phyloP scores from a whole-genome alignment of 2,329 filamentous ascomycete genomes.

The Dendrostoma leiphaemia region DNA sequence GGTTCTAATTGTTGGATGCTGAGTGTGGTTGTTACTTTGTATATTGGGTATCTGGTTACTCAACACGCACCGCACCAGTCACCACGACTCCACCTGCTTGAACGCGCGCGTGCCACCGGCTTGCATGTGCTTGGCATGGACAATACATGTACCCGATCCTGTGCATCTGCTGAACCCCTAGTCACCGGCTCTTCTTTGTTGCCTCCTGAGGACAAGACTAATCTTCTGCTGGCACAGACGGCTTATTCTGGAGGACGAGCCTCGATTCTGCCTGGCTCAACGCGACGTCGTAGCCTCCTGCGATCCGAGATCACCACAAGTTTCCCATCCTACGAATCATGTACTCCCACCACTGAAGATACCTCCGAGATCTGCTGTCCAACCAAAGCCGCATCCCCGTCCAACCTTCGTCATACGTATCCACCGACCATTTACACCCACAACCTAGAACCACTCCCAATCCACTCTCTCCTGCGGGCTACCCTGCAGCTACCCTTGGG shows the following conservation, averaged over 20 bases:
- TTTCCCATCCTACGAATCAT: conserved; percentile 10
- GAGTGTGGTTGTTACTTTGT: too few species aligned
- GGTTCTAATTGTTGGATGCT: too few species aligned
- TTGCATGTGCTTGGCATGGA: too few species aligned
- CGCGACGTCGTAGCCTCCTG: neutral
- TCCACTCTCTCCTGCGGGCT: conserved; percentile 4
- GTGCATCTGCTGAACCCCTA: too few species aligned
- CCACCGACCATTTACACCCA: conserved; percentile 3
- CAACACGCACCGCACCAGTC: too few species aligned
- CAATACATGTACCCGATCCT: too few species aligned
- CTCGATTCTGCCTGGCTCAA: neutral
- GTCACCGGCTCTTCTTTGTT: too few species aligned
- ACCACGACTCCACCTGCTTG: too few species aligned
- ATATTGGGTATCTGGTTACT: too few species aligned
- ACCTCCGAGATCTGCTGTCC: conserved; percentile 4
- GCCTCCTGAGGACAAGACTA: too few species aligned
- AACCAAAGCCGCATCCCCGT: conserved; percentile 10
- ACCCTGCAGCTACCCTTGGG: conserved; percentile 12
- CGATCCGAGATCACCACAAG: neutral
- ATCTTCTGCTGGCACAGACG: neutral
- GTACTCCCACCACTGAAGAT: conserved; percentile 3
- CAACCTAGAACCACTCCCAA: neutral
- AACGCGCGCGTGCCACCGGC: too few species aligned
- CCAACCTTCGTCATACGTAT: conserved; percentile 10
- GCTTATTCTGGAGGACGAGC: neutral